Conservation (phyloP, 1,284 basidiomycete genomes). For the Takashimella koratensis region DNA sequence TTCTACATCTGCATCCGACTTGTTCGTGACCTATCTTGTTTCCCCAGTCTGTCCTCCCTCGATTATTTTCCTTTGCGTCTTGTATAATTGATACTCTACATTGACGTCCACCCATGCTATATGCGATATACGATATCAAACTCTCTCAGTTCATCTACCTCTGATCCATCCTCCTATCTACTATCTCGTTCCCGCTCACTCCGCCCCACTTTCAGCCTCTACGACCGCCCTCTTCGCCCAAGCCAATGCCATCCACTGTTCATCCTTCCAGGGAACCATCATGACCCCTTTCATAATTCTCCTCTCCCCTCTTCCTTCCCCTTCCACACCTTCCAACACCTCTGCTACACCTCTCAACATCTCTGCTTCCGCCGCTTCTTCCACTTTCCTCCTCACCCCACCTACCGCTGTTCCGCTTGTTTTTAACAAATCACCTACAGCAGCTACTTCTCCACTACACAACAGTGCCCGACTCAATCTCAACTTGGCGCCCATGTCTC, state of each 20-base stretch:
- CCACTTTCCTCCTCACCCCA: no score
- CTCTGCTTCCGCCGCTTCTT: conserved; percentile 28
- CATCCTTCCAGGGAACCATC: conserved; percentile 60
- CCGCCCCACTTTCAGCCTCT: no score
- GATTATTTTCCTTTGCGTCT: no score
- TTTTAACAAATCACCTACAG: conserved; percentile 12
- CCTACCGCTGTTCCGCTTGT: neutral
- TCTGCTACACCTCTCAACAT: conserved; percentile 31
- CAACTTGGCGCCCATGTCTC: neutral
- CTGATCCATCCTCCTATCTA: no score
- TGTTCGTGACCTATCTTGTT: no score
- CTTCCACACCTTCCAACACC: conserved; percentile 28
- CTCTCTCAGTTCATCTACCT: no score
- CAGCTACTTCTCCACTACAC: conserved; percentile 50
- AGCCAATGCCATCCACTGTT: conserved; percentile 55
- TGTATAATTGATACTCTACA: no score
- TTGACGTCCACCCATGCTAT: no score
- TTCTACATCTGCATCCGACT: no score
- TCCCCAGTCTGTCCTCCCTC: no score
- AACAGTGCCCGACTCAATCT: conserved; percentile 6
- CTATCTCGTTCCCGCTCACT: no score
- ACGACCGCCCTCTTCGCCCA: conserved; percentile 28
- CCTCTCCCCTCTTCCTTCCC: conserved; percentile 1
- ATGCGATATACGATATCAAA: no score
- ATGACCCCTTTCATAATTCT: conserved; percentile 54